These are phyloP conservation scores for Arachnopeziza araneosa DNA, from an alignment of 2,329 filamentous ascomycete species.

Conservation along the genomic window DNA sequence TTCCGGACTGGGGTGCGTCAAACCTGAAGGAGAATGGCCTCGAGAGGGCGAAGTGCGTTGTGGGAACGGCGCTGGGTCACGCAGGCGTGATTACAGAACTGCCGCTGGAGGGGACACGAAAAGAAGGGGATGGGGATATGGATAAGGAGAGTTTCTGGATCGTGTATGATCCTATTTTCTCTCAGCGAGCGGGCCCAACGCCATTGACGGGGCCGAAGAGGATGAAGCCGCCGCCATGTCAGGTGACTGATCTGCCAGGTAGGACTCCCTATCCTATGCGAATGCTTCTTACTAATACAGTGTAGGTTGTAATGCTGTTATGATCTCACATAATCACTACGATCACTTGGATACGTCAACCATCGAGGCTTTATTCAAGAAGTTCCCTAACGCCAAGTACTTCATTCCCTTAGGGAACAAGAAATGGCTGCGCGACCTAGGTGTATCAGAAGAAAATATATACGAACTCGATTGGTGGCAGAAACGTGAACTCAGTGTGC, in stretches of 20 bases:
- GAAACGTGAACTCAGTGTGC: constrained; percentile 61
- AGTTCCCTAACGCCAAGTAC: constrained; percentile 77
- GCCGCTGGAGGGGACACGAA: constrained; percentile 10
- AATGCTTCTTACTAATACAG: constrained; percentile 1
- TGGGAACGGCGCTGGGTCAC: constrained; percentile 20
- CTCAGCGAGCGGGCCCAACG: constrained; percentile 18
- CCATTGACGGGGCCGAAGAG: constrained; percentile 55
- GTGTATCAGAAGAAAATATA: constrained; percentile 56
- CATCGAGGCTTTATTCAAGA: constrained; percentile 61
- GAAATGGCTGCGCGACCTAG: constrained; percentile 66
- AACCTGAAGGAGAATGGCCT: constrained; percentile 10
- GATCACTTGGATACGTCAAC: constrained; percentile 79
- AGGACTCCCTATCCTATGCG: constrained; percentile 21
- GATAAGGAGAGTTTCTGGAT: constrained; percentile 16
- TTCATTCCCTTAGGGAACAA: constrained; percentile 81
- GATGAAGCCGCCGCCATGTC: constrained; percentile 69
- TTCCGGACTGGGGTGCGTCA: constrained; percentile 18
- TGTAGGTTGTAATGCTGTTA: constrained; percentile 54
- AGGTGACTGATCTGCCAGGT: constrained; percentile 65
- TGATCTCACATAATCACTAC: constrained; percentile 86
- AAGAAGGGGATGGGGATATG: neutral
- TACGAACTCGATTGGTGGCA: constrained; percentile 97
- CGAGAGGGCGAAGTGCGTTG: constrained; percentile 13
- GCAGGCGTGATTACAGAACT: constrained; percentile 17
- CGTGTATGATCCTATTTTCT: constrained; percentile 23